phyloP scores from a whole-genome alignment of 805 yeast species.

The Scheffersomyces stipitis region DNA sequence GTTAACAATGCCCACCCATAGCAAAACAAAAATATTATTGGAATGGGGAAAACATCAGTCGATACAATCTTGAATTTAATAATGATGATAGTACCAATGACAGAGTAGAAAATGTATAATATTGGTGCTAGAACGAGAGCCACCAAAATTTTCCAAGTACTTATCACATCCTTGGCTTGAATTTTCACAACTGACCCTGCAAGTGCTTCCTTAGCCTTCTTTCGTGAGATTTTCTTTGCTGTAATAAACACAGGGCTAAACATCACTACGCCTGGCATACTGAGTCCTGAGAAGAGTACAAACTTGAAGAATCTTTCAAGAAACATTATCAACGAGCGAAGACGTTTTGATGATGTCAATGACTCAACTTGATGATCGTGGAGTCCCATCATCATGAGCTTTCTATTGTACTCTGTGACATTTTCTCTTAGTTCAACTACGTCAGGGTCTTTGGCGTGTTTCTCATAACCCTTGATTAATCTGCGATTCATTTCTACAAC shows the following conservation, averaged over 20 bases:
- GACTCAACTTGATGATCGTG: conserved; percentile 43
- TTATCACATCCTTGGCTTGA: conserved; percentile 41
- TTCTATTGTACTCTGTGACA: conserved; percentile 35
- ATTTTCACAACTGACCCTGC: conserved; percentile 40
- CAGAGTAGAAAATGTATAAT: conserved; percentile 38
- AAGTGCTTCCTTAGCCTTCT: conserved; percentile 39
- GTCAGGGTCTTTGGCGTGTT: conserved; percentile 33
- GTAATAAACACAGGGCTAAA: conserved; percentile 42
- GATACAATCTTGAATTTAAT: conserved; percentile 13
- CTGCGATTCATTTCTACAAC: conserved; percentile 44
- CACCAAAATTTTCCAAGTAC: conserved; percentile 45
- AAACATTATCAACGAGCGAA: conserved; percentile 23
- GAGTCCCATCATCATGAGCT: conserved; percentile 30
- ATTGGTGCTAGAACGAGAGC: conserved; percentile 42
- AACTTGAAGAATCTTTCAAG: conserved; percentile 25
- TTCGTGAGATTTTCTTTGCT: conserved; percentile 29
- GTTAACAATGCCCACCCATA: conserved; percentile 39
- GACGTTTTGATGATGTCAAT: conserved; percentile 20
- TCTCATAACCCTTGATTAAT: conserved; percentile 35
- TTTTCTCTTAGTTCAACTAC: conserved; percentile 27
- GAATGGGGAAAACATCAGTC: conserved; percentile 8
- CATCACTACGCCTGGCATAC: conserved; percentile 37
- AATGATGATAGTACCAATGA: conserved; percentile 29
- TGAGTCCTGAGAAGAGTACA: conserved; percentile 28
- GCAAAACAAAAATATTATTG: conserved; percentile 26